A percentile compares a stretch with the other conserved stretches of the same genome.
phyloP scores from a whole-genome alignment of 345 rosid species.

The Populus ilicifolia region DNA sequence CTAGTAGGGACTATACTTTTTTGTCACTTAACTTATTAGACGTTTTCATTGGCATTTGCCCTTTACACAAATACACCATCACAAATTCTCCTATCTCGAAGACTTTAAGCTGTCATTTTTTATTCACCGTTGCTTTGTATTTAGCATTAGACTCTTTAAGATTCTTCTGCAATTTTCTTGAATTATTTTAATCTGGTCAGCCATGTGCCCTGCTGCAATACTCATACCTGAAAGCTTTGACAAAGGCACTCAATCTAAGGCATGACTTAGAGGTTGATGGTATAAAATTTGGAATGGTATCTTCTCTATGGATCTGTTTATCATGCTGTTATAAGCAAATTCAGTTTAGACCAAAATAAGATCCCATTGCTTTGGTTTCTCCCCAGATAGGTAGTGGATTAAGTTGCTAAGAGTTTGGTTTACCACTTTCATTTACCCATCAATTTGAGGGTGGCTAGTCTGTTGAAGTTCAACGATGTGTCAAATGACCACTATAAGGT shows the following conservation, averaged over 20 bases:
- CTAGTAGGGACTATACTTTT: too few species aligned
- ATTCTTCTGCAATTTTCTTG: background rate
- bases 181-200: too few species aligned
- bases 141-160: background rate
- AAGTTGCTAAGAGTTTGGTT: background rate
- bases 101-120: too few species aligned
- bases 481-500: background rate
- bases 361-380: background rate
- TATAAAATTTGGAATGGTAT: background rate
- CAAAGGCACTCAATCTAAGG: background rate
- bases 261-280: too few species aligned
- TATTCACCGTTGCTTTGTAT: background rate
- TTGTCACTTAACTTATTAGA: too few species aligned
- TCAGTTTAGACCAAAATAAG: rapidly evolving
- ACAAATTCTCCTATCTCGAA: rapidly evolving
- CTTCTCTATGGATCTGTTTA: background rate
- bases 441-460: background rate
- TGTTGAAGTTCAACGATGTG: background rate
- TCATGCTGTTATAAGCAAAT: background rate
- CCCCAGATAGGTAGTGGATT: background rate
- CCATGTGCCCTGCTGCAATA: background rate
- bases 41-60: too few species aligned
- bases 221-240: background rate
- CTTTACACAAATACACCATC: too few species aligned
- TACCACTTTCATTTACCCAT: background rate